These are phyloP conservation scores for Pythium diclinum DNA, from an alignment of 352 stramenopile genomes.

Conservation along the genomic window DNA sequence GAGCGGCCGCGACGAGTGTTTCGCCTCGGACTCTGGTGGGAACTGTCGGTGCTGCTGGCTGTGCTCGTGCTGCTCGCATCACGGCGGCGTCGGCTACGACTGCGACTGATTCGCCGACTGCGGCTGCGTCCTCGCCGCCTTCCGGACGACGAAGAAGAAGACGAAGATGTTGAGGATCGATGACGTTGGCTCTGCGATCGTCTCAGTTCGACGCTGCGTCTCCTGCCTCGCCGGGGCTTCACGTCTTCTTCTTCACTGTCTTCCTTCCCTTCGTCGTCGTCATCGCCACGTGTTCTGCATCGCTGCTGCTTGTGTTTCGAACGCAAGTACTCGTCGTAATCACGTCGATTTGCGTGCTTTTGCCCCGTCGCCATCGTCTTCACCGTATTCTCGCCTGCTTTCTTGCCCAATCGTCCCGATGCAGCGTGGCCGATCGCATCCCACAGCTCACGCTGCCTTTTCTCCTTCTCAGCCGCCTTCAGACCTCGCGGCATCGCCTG, in stretches of 20 bases:
- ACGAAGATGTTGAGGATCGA: conserved; percentile 4
- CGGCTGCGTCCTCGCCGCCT: neutral
- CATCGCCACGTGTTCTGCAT: neutral
- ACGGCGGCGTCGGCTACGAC: neutral
- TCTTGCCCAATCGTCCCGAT: neutral
- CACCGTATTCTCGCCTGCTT: neutral
- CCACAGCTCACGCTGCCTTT: conserved; percentile 21
- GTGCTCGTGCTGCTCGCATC: conserved; percentile 13
- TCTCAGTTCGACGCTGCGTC: conserved; percentile 1
- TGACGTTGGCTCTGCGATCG: neutral
- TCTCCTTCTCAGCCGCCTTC: neutral
- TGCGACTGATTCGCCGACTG: neutral
- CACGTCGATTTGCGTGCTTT: conserved; percentile 32
- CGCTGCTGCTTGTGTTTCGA: conserved; percentile 3
- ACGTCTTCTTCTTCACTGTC: conserved; percentile 4
- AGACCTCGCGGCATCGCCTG: conserved; percentile 4
- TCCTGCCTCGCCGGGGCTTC: neutral
- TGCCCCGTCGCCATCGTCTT: neutral
- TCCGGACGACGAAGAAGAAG: conserved; percentile 9
- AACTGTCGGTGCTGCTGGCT: conserved; percentile 10
- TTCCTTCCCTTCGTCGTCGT: neutral
- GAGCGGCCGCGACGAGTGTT: conserved; percentile 2
- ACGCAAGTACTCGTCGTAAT: conserved; percentile 48
- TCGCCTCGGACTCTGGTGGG: neutral
- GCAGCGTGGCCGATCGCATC: conserved; percentile 6